Evolutionary conservation across 768 basidiomycete genomes (phyloP).

Genomic region (Termitomyces titanicus): DNA sequence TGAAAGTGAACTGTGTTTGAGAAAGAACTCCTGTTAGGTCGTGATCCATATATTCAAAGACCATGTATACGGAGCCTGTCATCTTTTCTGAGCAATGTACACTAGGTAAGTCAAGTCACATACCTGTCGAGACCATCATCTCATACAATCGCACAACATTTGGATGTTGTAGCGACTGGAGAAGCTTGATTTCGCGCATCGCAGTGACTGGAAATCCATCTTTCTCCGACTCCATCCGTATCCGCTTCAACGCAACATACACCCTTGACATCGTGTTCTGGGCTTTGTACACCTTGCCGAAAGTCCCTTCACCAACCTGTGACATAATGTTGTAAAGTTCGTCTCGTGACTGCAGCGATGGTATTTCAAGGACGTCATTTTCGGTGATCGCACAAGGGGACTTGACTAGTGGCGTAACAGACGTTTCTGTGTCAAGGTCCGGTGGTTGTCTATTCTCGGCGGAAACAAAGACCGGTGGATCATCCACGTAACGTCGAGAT

Average conservation of each 20-base stretch:
- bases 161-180: constrained; percentile 85
- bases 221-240: constrained; percentile 95
- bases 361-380: constrained; percentile 11
- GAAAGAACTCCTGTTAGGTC: constrained; percentile 94
- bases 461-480: not conserved
- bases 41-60: constrained; percentile 99
- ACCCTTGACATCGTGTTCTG: constrained; percentile 72
- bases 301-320: constrained; percentile 98
- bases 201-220: constrained; percentile 99
- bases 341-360: constrained; percentile 22
- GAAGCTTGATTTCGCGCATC: constrained; percentile 96
- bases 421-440: not conserved
- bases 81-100: constrained; percentile 8
- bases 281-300: constrained; percentile 97
- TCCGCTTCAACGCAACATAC: constrained; percentile 90
- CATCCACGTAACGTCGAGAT: not conserved
- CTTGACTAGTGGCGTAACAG: not conserved
- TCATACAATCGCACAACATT: constrained; percentile 91
- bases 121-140: constrained; percentile 99
- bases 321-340: constrained; percentile 84
- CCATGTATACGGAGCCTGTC: constrained; percentile 95
- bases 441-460: not conserved
- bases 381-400: constrained; percentile 7
- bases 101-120: constrained; percentile 15
- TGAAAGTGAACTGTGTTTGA: constrained; percentile 84